Evolutionary conservation across 768 basidiomycete species (phyloP).

Genomic region (Pleurotus ostreatus): DNA sequence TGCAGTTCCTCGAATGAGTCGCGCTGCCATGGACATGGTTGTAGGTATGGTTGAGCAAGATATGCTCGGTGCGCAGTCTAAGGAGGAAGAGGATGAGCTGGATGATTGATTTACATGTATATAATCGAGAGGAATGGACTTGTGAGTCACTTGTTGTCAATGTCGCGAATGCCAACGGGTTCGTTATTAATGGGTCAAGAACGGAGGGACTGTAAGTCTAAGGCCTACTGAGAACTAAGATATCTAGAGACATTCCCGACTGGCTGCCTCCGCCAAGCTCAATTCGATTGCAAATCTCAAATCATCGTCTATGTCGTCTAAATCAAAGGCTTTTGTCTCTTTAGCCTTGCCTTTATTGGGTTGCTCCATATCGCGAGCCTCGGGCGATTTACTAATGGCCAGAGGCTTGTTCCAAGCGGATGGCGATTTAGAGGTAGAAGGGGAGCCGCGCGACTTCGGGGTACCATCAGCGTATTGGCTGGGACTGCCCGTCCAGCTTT

Average conservation of each 20-base stretch:
- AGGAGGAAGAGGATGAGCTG: constrained; percentile 11
- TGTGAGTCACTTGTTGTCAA: too few species aligned
- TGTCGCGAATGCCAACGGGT: too few species aligned
- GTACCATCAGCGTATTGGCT: constrained; percentile 2
- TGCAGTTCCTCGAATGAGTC: constrained; percentile 67
- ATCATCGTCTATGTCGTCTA: constrained; percentile 57
- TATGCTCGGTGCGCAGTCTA: constrained; percentile 28
- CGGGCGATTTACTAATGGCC: constrained; percentile 14
- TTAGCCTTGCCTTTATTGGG: constrained; percentile 7
- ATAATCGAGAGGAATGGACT: too few species aligned
- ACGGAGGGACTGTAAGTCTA: too few species aligned
- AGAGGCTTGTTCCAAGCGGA: constrained; percentile 40
- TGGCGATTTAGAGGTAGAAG: constrained; percentile 12
- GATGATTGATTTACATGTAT: constrained; percentile 12
- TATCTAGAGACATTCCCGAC: constrained; percentile 15
- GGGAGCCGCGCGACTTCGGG: constrained; percentile 16
- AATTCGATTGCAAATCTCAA: constrained; percentile 61
- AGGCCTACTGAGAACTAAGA: too few species aligned
- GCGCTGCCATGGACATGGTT: constrained; percentile 60
- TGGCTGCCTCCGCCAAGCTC: constrained; percentile 65
- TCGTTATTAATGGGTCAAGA: too few species aligned
- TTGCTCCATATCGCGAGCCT: constrained; percentile 6
- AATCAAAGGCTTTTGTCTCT: constrained; percentile 3
- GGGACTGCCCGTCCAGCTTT: constrained; percentile 14
- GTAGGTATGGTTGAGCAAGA: constrained; percentile 59